Base-by-base conservation (phyloP, 208 protist genomes). In the Crithidia expoeki region DNA sequence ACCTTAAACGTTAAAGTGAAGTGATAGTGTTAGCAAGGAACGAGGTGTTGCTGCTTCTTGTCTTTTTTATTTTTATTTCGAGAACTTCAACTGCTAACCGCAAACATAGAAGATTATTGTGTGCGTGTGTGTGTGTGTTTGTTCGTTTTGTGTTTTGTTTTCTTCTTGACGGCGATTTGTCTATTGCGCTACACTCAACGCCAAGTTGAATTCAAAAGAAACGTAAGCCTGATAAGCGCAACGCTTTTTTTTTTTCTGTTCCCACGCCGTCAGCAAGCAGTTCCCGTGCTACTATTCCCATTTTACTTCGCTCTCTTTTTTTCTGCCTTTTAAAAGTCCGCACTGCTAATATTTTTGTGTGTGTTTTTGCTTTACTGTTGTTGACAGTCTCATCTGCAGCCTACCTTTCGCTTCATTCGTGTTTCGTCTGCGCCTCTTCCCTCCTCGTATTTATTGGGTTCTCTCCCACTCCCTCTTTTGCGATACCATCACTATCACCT, bases 291-390 rank as follows among this genome's bases (percentile, higher is more conserved):
- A n/a, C n/a, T n/a, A n/a, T n/a, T n/a, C n/a, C n/a, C n/a, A n/a
- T n/a, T n/a, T n/a, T n/a, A n/a, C 42, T 44, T 33, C 30, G 50
- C 34, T 65, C 33, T 66, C 14, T 28, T 33, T 6, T 21, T 56
- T 67, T 46, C 23, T 61, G 21, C 47, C 52, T 62, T 68, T 58
- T 62, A 47, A 47, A 17, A 47, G 42, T 47, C 42, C 16, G 16
- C n/a, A n/a, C n/a, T 49, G 2, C 23, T 32, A 12, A n/a, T 46
- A 58, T 52, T 44, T 28, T 33, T 47, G 0, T 65, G 6, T 49
- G 51, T 44, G 32, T 68, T 56, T 74, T 50, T 56, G 5, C 23
- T 50, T 50, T 57, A 33, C 52, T 44, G 57, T 60, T 11, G 12
- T 61, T 36, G 21, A 32, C 21, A 56, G 27, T 67, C 12, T 42